Base-by-base conservation (phyloP, 2,329 filamentous ascomycete genomes). In the Whalleya microplaca region DNA sequence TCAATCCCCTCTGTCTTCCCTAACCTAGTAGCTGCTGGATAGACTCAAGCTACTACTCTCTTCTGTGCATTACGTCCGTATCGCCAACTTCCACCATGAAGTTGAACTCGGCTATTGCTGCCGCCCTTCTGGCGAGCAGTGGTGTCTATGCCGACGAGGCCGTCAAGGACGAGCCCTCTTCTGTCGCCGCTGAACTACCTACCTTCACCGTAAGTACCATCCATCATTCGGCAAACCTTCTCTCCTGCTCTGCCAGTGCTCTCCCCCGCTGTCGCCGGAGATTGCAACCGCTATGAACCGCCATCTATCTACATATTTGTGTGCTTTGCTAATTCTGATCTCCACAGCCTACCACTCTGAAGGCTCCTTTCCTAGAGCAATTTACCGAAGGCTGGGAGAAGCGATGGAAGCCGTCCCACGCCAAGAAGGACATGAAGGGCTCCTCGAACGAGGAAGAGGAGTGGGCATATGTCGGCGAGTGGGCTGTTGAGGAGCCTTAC, bases 391-490 rank as follows among this genome's bases (percentile, higher is more conserved):
- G 91, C 78, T 98, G 94, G 94, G 90, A 97, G 67, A 80, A 84
- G 65, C 85, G 93, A 79, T 99, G 95, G 95, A 92, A 94, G 79
- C 86, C 90, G 56, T 98, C 94, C 47, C 89, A 95, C 74, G 95
- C 95, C 66, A 98, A 98, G 87, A 99, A 99, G 87, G 89, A 94
- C 65, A 82, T 76, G 63, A 77, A 80, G 71, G 90, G 90, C 71
- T 86, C 88, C 65, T 85, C 84, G 73, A 86, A 87, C 61, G 86
- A 88, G 59, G 91, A 96, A 65, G 92, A 96, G 73, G 94, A 98
- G 73, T 98, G 95, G 95, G 92, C 93, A 53, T 99, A 96, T 75
- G 87, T 98, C 63, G 95, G 95, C 77, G 91, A 92, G 77, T 99
- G 95, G 95, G 80, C 92, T 48, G 95, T 97, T 60, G 95, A 99